Percentiles rank a stretch among this genome's conserved stretches.
These are phyloP conservation scores for Quercus robur DNA, from an alignment of 306 rosid species.

Conservation along the genomic window DNA sequence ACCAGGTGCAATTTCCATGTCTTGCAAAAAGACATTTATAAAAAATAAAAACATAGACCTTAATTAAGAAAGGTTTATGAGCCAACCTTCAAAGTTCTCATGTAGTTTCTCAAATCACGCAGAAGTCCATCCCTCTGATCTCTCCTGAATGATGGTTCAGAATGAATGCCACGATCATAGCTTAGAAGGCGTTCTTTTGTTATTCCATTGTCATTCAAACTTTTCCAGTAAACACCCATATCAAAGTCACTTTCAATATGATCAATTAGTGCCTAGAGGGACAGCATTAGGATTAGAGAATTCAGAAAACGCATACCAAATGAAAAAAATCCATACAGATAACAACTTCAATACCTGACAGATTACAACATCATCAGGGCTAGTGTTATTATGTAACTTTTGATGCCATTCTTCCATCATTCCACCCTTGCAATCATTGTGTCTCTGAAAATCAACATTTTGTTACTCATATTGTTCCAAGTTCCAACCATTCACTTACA, in stretches of 20 bases:
- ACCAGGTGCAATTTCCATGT: constrained; percentile 13
- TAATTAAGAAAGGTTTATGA: constrained; percentile 19
- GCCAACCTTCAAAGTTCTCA: constrained; percentile 94
- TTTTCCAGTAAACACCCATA: constrained; percentile 80
- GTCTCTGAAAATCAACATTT: constrained; percentile 56
- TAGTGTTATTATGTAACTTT: constrained; percentile 96
- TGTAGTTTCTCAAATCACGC: constrained; percentile 77
- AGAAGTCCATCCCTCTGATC: constrained; percentile 86
- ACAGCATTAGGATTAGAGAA: constrained; percentile 16
- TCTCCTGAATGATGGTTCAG: constrained; percentile 75
- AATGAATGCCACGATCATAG: constrained; percentile 91
- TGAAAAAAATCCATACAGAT: constrained; percentile 22
- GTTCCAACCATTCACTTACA: constrained; percentile 22
- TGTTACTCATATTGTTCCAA: constrained; percentile 15
- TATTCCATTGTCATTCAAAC: constrained; percentile 86
- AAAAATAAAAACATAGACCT: constrained; percentile 7
- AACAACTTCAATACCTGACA: constrained; percentile 73
- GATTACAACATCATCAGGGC: constrained; percentile 96
- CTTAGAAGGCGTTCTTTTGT: constrained; percentile 95
- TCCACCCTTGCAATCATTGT: constrained; percentile 80
- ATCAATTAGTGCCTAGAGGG: constrained; percentile 80
- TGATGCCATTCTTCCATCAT: constrained; percentile 99
- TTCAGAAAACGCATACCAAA: constrained; percentile 12
- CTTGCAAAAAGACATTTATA: background rate
- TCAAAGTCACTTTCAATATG: constrained; percentile 76